phyloP scores from a whole-genome alignment of 805 yeast genomes.

The Saccharomyces kudriavzevii region DNA sequence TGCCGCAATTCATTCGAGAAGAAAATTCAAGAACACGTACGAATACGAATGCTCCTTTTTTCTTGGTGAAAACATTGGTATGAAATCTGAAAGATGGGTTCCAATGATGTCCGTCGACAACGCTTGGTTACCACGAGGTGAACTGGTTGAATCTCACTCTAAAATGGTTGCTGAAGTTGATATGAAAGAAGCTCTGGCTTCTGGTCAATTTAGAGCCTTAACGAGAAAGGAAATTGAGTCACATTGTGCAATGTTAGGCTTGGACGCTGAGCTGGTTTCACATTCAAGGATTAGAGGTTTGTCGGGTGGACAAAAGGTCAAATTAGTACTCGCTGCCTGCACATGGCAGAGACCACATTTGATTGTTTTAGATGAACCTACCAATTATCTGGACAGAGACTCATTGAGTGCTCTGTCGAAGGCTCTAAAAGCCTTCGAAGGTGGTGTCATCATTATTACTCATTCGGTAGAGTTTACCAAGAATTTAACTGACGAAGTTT shows the following conservation, averaged over 20 bases:
- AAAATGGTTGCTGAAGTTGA: conserved; percentile 98
- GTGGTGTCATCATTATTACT: conserved; percentile 97
- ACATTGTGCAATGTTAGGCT: conserved; percentile 94
- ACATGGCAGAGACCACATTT: conserved; percentile 99
- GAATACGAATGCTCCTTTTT: conserved; percentile 95
- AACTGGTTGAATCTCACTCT: conserved; percentile 86
- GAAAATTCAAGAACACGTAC: conserved; percentile 98
- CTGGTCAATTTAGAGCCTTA: conserved; percentile 98
- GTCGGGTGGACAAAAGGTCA: conserved; percentile 99
- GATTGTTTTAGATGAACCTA: conserved; percentile 97
- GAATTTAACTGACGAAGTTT: conserved; percentile 95
- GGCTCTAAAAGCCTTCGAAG: conserved; percentile 93
- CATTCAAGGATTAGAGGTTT: conserved; percentile 98
- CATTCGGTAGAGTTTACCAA: conserved; percentile 99
- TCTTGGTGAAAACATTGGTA: conserved; percentile 93
- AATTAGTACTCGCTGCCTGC: conserved; percentile 96
- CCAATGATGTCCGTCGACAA: conserved; percentile 97
- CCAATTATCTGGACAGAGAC: conserved; percentile 96
- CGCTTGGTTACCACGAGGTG: conserved; percentile 99
- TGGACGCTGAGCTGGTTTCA: conserved; percentile 94
- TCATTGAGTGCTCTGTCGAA: conserved; percentile 96
- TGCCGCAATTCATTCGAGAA: conserved; percentile 83
- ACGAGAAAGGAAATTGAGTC: conserved; percentile 98
- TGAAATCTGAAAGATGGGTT: conserved; percentile 96
- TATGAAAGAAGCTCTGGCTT: conserved; percentile 98